Evolutionary conservation across 352 stramenopile species (phyloP).

Genomic region (Lagenidium sp.): DNA sequence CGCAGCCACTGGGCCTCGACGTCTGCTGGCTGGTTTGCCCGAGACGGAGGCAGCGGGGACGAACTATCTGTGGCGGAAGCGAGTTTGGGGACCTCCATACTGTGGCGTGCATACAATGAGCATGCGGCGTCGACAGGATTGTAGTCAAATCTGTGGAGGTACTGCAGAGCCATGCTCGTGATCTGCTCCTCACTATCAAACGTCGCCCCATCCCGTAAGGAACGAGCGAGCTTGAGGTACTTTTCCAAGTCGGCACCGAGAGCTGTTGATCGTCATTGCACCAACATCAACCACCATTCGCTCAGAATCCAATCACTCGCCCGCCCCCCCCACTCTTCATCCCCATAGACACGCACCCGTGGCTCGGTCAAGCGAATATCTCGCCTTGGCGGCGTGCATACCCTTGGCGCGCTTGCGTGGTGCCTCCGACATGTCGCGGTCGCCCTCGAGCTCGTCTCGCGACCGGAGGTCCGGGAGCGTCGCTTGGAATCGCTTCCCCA

Average conservation of each 20-base stretch:
- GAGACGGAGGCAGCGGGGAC: conserved; percentile 5
- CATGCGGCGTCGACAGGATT: conserved; percentile 69
- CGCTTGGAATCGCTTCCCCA: conserved; percentile 79
- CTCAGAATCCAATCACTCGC: background rate
- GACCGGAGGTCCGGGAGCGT: conserved; percentile 42
- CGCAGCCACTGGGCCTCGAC: conserved; percentile 48
- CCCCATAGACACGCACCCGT: conserved; percentile 30
- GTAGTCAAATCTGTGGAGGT: conserved; percentile 79
- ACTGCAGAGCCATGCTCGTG: conserved; percentile 52
- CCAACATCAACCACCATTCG: no score
- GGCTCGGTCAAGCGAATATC: conserved; percentile 41
- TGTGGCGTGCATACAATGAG: conserved; percentile 73
- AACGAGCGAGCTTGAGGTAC: conserved; percentile 69
- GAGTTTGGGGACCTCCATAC: conserved; percentile 52
- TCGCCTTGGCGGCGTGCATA: conserved; percentile 19
- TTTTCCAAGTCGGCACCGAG: conserved; percentile 61
- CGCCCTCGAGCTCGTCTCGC: no score
- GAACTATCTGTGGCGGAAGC: no score
- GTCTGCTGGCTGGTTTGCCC: conserved; percentile 22
- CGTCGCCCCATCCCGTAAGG: conserved; percentile 63
- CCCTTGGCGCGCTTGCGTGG: conserved; percentile 13
- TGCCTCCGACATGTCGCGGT: no score
- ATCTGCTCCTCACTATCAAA: conserved; percentile 79
- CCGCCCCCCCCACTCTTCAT: background rate
- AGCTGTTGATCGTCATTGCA: conserved; percentile 21